Conservation (phyloP, 2,329 filamentous ascomycete genomes). For the Fusarium sp. region DNA sequence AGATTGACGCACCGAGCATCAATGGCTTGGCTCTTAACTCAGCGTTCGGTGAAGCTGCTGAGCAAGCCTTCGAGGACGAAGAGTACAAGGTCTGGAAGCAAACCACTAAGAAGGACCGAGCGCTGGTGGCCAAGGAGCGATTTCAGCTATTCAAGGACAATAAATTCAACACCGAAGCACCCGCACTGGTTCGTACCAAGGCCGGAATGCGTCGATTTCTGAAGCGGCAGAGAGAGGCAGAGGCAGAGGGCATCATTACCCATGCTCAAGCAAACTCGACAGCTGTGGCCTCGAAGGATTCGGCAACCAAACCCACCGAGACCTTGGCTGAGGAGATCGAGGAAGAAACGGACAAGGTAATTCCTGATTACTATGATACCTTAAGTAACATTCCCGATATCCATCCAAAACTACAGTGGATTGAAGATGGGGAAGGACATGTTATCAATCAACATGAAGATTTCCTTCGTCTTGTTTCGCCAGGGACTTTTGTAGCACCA, state of each 20-base stretch:
- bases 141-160: slow-evolving; percentile 87
- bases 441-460: slow-evolving; percentile 90
- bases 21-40: slow-evolving; percentile 72
- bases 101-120: slow-evolving; percentile 95
- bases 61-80: slow-evolving; percentile 88
- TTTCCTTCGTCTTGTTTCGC: slow-evolving; percentile 79
- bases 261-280: slow-evolving; percentile 53
- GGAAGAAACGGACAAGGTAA: slow-evolving; percentile 81
- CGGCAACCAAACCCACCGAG: slow-evolving; percentile 66
- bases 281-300: slow-evolving; percentile 58
- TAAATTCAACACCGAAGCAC: slow-evolving; percentile 86
- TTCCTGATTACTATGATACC: slow-evolving; percentile 95
- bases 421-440: slow-evolving; percentile 88
- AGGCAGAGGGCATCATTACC: slow-evolving; percentile 58
- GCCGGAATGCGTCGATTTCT: slow-evolving; percentile 90
- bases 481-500: slow-evolving; percentile 79
- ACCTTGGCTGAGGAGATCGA: slow-evolving; percentile 96
- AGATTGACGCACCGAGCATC: slow-evolving; percentile 81
- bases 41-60: slow-evolving; percentile 71
- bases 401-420: slow-evolving; percentile 81
- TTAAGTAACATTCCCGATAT: slow-evolving; percentile 89
- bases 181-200: slow-evolving; percentile 85
- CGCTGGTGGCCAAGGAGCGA: slow-evolving; percentile 84
- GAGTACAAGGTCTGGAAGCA: slow-evolving; percentile 99
- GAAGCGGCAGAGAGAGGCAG: slow-evolving; percentile 78